Evolutionary conservation across 257 asterid species (phyloP).

Genomic region (Jasminum sambac): DNA sequence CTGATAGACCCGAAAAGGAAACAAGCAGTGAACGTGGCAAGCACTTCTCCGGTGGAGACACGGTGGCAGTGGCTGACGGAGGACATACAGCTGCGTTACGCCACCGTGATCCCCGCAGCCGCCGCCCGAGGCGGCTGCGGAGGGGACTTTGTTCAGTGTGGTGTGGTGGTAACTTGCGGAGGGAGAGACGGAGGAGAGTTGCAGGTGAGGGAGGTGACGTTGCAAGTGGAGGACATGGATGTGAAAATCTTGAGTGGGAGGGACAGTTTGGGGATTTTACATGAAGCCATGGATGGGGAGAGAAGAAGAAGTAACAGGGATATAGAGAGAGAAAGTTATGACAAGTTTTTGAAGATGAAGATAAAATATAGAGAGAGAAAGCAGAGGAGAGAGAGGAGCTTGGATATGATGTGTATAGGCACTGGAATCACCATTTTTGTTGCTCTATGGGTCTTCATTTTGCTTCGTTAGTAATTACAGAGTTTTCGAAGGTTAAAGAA

Average conservation of each 20-base stretch:
- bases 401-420: slow-evolving; percentile 45
- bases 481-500: neutral
- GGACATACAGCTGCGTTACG: slow-evolving; percentile 43
- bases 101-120: slow-evolving; percentile 37
- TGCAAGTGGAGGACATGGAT: slow-evolving; percentile 65
- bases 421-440: slow-evolving; percentile 45
- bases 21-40: slow-evolving; percentile 56
- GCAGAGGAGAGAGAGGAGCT: slow-evolving; percentile 41
- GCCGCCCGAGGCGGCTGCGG: too few species aligned
- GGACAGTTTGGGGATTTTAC: slow-evolving; percentile 47
- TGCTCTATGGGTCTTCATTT: slow-evolving; percentile 32
- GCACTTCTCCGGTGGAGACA: slow-evolving; percentile 53
- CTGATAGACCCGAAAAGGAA: slow-evolving; percentile 47
- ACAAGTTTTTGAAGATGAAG: slow-evolving; percentile 41
- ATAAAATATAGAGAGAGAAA: slow-evolving; percentile 37
- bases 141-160: slow-evolving; percentile 38
- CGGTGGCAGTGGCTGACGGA: slow-evolving; percentile 56
- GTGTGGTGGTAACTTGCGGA: slow-evolving; percentile 56
- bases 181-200: slow-evolving; percentile 52
- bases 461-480: slow-evolving; percentile 15
- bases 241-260: slow-evolving; percentile 49
- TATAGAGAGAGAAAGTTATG: slow-evolving; percentile 40
- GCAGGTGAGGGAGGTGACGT: slow-evolving; percentile 58
- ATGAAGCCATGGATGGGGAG: slow-evolving; percentile 48
- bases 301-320: slow-evolving; percentile 35